A percentile compares a stretch with the other conserved stretches of the same genome.
phyloP scores from a whole-genome alignment of 148 eudicot species.

The Diospyros lotus region DNA sequence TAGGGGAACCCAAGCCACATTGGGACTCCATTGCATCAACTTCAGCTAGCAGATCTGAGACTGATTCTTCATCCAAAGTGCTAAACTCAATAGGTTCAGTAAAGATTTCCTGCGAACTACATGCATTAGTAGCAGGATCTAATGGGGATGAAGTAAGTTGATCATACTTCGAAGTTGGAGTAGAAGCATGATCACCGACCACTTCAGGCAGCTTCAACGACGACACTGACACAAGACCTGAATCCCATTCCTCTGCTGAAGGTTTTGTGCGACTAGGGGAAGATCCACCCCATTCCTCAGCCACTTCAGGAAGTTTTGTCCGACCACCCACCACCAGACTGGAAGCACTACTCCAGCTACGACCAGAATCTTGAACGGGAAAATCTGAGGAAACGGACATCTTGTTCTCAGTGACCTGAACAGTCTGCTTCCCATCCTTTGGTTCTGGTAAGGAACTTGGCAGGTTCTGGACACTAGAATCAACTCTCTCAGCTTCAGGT shows the following conservation, averaged over 20 bases:
- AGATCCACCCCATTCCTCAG: slow-evolving; percentile 57
- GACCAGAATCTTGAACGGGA: slow-evolving; percentile 41
- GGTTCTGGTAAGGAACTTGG: slow-evolving; percentile 26
- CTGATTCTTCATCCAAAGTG: slow-evolving; percentile 84
- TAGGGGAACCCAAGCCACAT: slow-evolving; percentile 58
- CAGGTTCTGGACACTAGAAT: slow-evolving; percentile 31
- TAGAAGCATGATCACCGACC: slow-evolving; percentile 21
- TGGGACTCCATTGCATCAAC: slow-evolving; percentile 96
- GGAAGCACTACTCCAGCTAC: slow-evolving; percentile 65
- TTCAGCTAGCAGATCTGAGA: slow-evolving; percentile 89
- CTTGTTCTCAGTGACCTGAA: slow-evolving; percentile 27
- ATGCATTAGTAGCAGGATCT: slow-evolving; percentile 33
- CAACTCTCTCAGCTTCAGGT: slow-evolving; percentile 15
- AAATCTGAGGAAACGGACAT: slow-evolving; percentile 23
- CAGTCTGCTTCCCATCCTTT: slow-evolving; percentile 11
- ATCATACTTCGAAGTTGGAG: slow-evolving; percentile 25
- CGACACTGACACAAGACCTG: slow-evolving; percentile 35
- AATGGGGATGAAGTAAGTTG: slow-evolving; percentile 34
- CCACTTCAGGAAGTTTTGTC: slow-evolving; percentile 39
- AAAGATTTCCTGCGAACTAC: slow-evolving; percentile 45
- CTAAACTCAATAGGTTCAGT: slow-evolving; percentile 70
- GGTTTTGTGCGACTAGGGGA: slow-evolving; percentile 41
- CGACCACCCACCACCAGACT: slow-evolving; percentile 36
- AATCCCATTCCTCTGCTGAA: slow-evolving; percentile 38
- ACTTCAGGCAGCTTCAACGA: slow-evolving; percentile 30